Conservation (phyloP, 345 rosid species). For the Cardamine chenopodiifolia region DNA sequence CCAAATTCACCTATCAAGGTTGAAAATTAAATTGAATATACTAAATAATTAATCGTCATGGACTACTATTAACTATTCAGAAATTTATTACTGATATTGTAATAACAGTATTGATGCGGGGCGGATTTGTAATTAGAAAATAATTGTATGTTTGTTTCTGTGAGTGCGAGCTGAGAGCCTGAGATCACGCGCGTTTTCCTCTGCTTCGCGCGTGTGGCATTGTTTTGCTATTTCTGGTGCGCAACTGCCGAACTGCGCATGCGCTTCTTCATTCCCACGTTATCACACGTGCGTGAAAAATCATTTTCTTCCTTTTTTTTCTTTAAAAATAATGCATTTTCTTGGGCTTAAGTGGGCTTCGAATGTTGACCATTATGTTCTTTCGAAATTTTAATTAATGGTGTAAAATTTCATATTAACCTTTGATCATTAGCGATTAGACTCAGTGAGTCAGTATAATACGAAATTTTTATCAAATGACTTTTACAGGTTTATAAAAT, state of each 20-base stretch:
- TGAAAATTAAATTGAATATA: not conserved
- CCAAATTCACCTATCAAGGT: conserved; percentile 71
- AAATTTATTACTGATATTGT: not conserved
- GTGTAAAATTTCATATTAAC: too few species aligned
- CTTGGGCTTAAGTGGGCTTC: not conserved
- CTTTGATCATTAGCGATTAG: too few species aligned
- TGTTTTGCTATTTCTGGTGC: not conserved
- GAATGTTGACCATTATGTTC: too few species aligned
- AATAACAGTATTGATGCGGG: not conserved
- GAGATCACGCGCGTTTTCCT: not conserved
- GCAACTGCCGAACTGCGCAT: too few species aligned
- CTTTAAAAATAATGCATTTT: not conserved
- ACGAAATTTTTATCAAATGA: not conserved
- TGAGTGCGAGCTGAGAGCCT: not conserved
- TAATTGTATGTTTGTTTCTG: not conserved
- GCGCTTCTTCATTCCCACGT: not conserved
- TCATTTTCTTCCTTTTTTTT: too few species aligned
- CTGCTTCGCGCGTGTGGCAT: not conserved
- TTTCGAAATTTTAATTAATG: too few species aligned
- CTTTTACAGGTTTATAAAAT: not conserved
- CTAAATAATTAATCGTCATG: not conserved
- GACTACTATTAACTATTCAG: not conserved
- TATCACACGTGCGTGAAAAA: not conserved
- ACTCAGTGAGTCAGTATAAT: too few species aligned
- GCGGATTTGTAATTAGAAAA: not conserved